Base-by-base conservation (phyloP, 371 early-diverging fungal species). In the Apophysomyces ossiformis region DNA sequence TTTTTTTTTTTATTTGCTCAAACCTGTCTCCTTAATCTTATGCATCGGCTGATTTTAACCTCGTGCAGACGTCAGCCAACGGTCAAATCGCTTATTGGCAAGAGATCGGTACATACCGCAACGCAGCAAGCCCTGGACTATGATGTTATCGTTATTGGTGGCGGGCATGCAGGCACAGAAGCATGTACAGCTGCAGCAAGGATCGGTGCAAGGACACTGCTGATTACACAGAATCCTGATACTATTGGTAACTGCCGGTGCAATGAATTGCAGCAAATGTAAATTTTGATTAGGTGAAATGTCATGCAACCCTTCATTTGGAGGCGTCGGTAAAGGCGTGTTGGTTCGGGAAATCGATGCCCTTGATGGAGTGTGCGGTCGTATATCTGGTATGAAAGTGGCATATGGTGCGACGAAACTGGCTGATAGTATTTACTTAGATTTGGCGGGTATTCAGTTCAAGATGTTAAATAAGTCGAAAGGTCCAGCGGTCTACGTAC, bases 301-400 rank as follows among this genome's bases (percentile, higher is more conserved):
- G 93, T 92, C 93, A 5, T 94, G 95, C 71, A 94, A 94, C 70
- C 95, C 95, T 18, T 92, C 92, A 0, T 93, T 94, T 73, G 95
- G 95, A 45, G 95, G 95, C 12, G 87, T 94, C 1, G 95, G 94
- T 8, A 94, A 94, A 71, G 95, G 95, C 12, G 86, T 90, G 5
- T 76, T 94, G 15, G 90, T 94, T 15, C 76, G 89, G 64, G 95
- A 94, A 69, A 85, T 94, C 16, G 95, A 94, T 73, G 95, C 95
- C 2, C 73, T 94, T 70, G 95, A 93, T 68, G 95, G 95, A 39
- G 84, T 94, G 13, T 93, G 92, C 69, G 92, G 92, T 97, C 82
- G 86, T 15, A 88, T 93, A 61, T 87, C 91, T 12, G 87, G 86
- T 83, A 77, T 67, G 38, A 21, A 18, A 50, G 21, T 9, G 4